phyloP scores from a whole-genome alignment of 176 grass and related monocot species.

The Zea mays region DNA sequence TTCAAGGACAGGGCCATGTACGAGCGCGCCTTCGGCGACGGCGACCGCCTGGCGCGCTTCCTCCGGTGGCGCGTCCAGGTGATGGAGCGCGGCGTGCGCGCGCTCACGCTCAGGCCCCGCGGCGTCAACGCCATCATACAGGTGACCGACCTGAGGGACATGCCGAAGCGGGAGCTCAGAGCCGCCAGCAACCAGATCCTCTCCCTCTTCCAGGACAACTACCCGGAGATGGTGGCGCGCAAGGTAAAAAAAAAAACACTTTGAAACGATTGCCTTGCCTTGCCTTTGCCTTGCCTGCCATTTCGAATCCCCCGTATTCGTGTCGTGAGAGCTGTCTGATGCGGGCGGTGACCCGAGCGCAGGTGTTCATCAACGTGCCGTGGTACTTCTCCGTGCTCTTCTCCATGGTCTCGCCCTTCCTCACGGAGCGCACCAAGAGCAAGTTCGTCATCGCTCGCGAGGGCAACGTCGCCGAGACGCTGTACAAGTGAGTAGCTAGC shows the following conservation, averaged over 20 bases:
- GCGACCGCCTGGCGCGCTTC: conserved; percentile 71
- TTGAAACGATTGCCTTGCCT: no score
- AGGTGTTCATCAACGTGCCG: conserved; percentile 96
- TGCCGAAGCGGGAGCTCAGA: conserved; percentile 91
- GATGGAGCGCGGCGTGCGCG: conserved; percentile 85
- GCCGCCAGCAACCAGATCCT: conserved; percentile 86
- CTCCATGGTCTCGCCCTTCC: conserved; percentile 86
- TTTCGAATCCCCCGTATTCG: neutral
- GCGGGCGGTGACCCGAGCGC: neutral
- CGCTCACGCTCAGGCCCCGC: conserved; percentile 70
- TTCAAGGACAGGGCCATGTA: conserved; percentile 82
- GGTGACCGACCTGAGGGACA: conserved; percentile 93
- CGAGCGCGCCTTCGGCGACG: conserved; percentile 75
- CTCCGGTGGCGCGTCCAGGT: conserved; percentile 94
- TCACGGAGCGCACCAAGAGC: conserved; percentile 96
- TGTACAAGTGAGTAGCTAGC: conserved; percentile 55
- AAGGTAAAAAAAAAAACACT: no score
- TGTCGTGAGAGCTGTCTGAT: neutral
- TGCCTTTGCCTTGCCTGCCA: neutral
- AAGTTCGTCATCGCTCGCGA: conserved; percentile 94
- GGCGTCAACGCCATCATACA: conserved; percentile 94
- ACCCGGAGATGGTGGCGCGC: conserved; percentile 91
- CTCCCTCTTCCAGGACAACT: conserved; percentile 96
- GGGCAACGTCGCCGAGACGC: conserved; percentile 91
- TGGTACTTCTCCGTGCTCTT: conserved; percentile 97